phyloP scores from a whole-genome alignment of 2,329 filamentous ascomycete species.

The Fusarium coicis region DNA sequence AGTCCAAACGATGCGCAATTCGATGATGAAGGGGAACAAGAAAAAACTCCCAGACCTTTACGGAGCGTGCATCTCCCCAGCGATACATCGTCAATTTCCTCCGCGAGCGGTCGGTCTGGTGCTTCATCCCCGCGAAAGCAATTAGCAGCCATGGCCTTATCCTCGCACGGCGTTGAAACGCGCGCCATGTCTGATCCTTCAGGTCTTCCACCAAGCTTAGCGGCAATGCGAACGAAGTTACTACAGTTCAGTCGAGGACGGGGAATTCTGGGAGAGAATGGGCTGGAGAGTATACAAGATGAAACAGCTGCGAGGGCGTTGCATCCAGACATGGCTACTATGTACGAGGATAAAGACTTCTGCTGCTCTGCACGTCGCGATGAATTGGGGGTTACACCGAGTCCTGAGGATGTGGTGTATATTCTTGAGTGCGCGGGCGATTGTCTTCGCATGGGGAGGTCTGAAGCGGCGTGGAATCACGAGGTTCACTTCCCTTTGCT shows the following conservation, averaged over 20 bases:
- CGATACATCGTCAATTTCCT: background rate
- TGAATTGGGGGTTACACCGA: background rate
- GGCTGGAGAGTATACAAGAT: background rate
- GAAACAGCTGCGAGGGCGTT: background rate
- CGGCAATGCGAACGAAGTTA: background rate
- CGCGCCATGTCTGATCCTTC: background rate
- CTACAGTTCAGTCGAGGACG: background rate
- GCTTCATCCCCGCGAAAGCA: background rate
- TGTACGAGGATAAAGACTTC: background rate
- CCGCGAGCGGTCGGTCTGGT: background rate
- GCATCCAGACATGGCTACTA: background rate
- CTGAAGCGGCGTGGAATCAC: background rate
- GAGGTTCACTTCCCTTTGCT: background rate
- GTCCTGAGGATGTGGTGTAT: background rate
- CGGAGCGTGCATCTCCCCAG: background rate
- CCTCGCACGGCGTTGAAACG: background rate
- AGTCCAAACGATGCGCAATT: background rate
- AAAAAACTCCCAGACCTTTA: background rate
- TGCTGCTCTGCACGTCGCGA: background rate
- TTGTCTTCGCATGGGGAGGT: background rate
- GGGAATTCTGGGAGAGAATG: background rate
- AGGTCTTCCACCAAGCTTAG: background rate
- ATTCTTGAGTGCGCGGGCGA: background rate
- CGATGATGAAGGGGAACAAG: background rate
- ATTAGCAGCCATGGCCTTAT: background rate